Base-by-base conservation (phyloP, 1,284 basidiomycete species). In the Peniophora sp. region DNA sequence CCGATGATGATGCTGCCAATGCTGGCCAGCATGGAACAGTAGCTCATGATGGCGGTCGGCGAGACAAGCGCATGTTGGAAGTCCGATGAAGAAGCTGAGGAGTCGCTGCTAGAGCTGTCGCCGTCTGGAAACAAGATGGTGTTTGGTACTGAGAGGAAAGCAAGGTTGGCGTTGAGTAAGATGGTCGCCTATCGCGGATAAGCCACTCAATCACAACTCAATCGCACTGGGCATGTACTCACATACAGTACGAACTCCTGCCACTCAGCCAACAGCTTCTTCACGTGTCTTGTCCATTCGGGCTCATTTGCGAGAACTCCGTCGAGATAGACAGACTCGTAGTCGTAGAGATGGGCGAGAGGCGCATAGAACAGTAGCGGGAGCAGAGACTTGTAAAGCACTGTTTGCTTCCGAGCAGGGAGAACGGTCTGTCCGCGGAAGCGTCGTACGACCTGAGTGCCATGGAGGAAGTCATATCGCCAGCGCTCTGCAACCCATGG, bases 1-100 rank as follows among this genome's bases (percentile, higher is more conserved):
- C 69, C 66, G 2, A 74, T 58, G 22, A 76, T 64, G 47, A 73
- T 68, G 34, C 65, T 64, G 0, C 68, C 70, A 15, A 71, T 55
- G 48, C 71, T 76, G 23, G 64, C 56, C 14, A 67, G 54, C 11
- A 73, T 60, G 5, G 74, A 77, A 37, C 64, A 51, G 47, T 73
- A 74, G 42, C 66, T 67, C 10, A 69, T 58, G 18, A 68, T 63
- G 36, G 69, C 62, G 3, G 61, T 56, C 9, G 60, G 49, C 2
- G 63, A 58, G n/a, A 60, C 57, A n/a, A 35, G 39, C 8, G 39
- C n/a, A 8, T 41, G 15, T 22, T 41, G 39, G 39, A 32, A 32
- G n/a, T n/a, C n/a, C n/a, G n/a, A n/a, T n/a, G n/a, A n/a, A n/a
- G n/a, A n/a, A n/a, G n/a, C n/a, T n/a, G n/a, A n/a, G 20, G 20